Conservation (phyloP, 352 stramenopile genomes). For the Globisporangium acanthophoron region DNA sequence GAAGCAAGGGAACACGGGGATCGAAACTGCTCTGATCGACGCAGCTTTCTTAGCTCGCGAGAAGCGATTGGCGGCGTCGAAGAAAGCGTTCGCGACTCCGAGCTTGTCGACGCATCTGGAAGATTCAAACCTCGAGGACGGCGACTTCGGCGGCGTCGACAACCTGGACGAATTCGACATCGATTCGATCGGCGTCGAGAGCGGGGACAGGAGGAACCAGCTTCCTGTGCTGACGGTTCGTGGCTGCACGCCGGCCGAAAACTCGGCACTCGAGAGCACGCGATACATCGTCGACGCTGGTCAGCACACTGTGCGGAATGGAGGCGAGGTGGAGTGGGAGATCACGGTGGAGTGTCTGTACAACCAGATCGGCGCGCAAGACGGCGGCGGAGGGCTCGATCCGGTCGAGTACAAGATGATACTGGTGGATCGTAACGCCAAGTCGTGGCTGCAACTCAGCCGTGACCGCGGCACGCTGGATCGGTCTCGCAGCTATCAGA, state of each 20-base stretch:
- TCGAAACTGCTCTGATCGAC: slow-evolving; percentile 40
- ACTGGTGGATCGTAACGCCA: slow-evolving; percentile 67
- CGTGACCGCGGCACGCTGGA: slow-evolving; percentile 75
- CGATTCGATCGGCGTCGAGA: slow-evolving; percentile 49
- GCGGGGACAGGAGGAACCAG: slow-evolving; percentile 33
- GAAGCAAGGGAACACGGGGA: slow-evolving; percentile 20
- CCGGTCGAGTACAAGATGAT: slow-evolving; percentile 73
- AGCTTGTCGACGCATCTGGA: slow-evolving; percentile 35
- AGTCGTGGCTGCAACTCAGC: slow-evolving; percentile 77
- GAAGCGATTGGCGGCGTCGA: slow-evolving; percentile 44
- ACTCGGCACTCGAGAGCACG: slow-evolving; percentile 75
- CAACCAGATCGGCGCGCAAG: slow-evolving; percentile 21
- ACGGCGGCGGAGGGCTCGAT: slow-evolving; percentile 28
- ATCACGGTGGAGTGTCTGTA: slow-evolving; percentile 84
- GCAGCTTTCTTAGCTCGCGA: slow-evolving; percentile 64
- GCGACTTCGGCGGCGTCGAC: slow-evolving; percentile 47
- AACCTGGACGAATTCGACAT: slow-evolving; percentile 78
- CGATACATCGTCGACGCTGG: slow-evolving; percentile 85
- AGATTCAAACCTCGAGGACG: slow-evolving; percentile 29
- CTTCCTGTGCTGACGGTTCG: slow-evolving; percentile 60
- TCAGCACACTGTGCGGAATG: slow-evolving; percentile 83
- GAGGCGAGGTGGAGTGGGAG: slow-evolving; percentile 85
- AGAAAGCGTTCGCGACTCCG: slow-evolving; percentile 30
- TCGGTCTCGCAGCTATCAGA: slow-evolving; percentile 71
- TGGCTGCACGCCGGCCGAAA: slow-evolving; percentile 78